Evolutionary conservation across 2,329 filamentous ascomycete genomes (phyloP).

Genomic region (Pseudophaeomoniella oleicola): DNA sequence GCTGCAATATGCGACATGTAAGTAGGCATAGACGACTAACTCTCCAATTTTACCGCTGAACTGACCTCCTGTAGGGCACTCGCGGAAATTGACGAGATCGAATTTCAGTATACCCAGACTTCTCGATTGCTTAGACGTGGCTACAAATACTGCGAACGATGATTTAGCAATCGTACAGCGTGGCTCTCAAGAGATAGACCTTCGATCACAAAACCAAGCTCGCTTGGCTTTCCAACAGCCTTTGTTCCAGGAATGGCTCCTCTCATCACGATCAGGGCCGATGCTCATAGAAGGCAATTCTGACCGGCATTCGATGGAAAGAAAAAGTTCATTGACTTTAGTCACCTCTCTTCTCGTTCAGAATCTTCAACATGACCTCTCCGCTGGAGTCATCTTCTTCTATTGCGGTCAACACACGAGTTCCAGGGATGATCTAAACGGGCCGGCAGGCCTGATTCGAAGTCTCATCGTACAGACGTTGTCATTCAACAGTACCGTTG

Average conservation of each 20-base stretch:
- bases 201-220: no score
- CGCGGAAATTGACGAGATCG: no score
- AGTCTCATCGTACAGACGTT: not conserved
- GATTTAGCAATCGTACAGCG: no score
- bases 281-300: not conserved
- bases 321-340: conserved; percentile 1
- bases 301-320: conserved; percentile 1
- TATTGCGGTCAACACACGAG: not conserved
- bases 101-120: no score
- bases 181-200: no score
- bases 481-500: no score
- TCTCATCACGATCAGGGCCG: not conserved
- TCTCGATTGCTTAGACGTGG: no score
- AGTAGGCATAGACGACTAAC: no score
- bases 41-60: no score
- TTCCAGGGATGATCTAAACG: not conserved
- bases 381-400: not conserved
- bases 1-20: no score
- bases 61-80: no score
- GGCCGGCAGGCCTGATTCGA: not conserved
- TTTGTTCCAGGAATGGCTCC: not conserved
- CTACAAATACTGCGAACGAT: no score
- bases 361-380: not conserved
- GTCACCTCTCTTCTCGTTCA: conserved; percentile 3
- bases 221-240: not conserved